Evolutionary conservation across 495 filamentous ascomycete genomes (phyloP), one percentile per base, ranked within the genome.

Genomic region (Sabuloglossum arenarium): DNA sequence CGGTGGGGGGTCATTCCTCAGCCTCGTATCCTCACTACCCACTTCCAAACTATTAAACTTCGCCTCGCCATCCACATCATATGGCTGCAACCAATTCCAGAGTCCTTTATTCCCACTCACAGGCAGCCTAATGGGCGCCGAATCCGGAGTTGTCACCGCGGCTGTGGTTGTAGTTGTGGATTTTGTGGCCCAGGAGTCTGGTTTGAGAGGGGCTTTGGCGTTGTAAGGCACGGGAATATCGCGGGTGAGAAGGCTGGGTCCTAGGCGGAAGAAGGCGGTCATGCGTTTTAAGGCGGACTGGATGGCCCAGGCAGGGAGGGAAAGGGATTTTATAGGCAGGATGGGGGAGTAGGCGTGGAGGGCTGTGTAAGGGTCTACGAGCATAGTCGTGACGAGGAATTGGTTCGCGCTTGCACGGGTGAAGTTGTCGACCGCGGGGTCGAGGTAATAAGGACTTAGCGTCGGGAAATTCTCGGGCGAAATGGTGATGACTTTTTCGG

Each of bases 61-160:
- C 47, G 47, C 67, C 30, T 31, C 54, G 16, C 28, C 58, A 27
- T 53, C 31, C 1, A 16, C 56, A 14, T 53, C 29, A 56, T 66
- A 74, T 24, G 73, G 72, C 65, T 76, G 69, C 37, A 76, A 54
- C 73, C 73, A 76, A 0, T 52, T 58, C 73, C 73, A 76, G 4
- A 49, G 21, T 6, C 45, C 45, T 6, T 68, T 60, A 0, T 57
- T 65, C 0, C 42, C 46, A 0, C 53, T 55, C 27, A 67, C 25
- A 0, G 62, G 45, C 10, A 49, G 21, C 3, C 45, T 8, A 16
- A 39, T 39, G 3, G 39, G n/a, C n/a, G n/a, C n/a, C n/a, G n/a
- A n/a, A n/a, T 37, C 58, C 6, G 65, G 65, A n/a, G 67, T 39
- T 3, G 56, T 27, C 0, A 71, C 19, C 25, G 52, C 57, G 0